A percentile compares a stretch with the other conserved stretches of the same genome.
These are phyloP conservation scores for Talaromyces proteolyticus DNA, from an alignment of 495 filamentous ascomycete species.

Conservation along the genomic window DNA sequence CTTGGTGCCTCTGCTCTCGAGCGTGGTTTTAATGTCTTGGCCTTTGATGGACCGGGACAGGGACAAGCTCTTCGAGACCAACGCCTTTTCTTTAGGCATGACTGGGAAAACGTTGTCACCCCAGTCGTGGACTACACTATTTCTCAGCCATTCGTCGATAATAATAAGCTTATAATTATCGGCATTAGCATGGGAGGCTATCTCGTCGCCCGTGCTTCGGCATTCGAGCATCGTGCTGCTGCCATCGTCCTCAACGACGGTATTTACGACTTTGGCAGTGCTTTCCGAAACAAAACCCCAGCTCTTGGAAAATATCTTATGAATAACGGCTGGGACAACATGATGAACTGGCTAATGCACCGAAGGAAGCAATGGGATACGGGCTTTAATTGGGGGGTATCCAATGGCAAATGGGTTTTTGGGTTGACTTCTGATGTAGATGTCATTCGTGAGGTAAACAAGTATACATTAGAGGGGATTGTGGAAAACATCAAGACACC, in stretches of 20 bases:
- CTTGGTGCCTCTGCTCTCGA: slow-evolving; percentile 23
- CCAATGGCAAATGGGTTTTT: slow-evolving; percentile 21
- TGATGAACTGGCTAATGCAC: background rate
- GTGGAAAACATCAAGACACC: slow-evolving; percentile 18
- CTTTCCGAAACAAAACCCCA: background rate
- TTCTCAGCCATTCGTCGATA: slow-evolving; percentile 18
- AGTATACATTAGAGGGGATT: slow-evolving; percentile 23
- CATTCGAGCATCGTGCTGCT: slow-evolving; percentile 33
- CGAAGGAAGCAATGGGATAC: slow-evolving; percentile 1
- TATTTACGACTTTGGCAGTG: slow-evolving; percentile 5
- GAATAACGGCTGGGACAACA: background rate
- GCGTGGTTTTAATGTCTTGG: slow-evolving; percentile 40
- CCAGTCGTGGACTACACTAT: slow-evolving; percentile 36
- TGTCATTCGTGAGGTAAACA: slow-evolving; percentile 9
- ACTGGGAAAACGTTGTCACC: slow-evolving; percentile 41
- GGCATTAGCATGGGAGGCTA: slow-evolving; percentile 35
- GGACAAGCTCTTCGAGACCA: slow-evolving; percentile 35
- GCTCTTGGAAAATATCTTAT: background rate
- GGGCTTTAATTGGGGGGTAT: slow-evolving; percentile 12
- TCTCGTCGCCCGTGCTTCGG: slow-evolving; percentile 28
- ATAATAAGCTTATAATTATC: slow-evolving; percentile 17
- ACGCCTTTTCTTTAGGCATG: slow-evolving; percentile 35
- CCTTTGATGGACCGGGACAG: slow-evolving; percentile 46
- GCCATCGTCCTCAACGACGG: slow-evolving; percentile 36
- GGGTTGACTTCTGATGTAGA: slow-evolving; percentile 18